phyloP scores from a whole-genome alignment of 257 asterid species.

The Solanum habrochaites region DNA sequence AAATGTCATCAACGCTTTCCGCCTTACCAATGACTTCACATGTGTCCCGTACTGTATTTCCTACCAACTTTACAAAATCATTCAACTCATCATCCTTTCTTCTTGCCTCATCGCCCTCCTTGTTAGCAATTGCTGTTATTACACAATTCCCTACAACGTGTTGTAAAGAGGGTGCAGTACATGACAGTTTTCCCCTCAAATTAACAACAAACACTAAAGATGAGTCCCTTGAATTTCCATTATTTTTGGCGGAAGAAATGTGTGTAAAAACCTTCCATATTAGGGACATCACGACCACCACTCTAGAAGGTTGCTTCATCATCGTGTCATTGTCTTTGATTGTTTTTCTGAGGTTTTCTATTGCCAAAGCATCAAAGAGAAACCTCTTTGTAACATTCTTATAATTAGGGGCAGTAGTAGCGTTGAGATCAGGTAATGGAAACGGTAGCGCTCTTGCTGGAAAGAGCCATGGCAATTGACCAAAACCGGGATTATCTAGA shows the following conservation, averaged over 20 bases:
- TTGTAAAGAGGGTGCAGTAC: neutral
- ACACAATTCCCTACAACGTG: neutral
- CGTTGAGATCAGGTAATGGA: no score
- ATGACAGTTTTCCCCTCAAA: conserved; percentile 1
- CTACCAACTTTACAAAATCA: neutral
- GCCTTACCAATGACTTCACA: neutral
- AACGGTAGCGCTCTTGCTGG: neutral
- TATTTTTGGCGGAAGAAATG: neutral
- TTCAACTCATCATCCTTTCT: neutral
- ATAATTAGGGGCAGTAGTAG: no score
- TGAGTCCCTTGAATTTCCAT: neutral
- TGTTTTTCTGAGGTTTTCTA: neutral
- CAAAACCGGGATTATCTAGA: neutral
- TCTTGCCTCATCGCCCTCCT: no score
- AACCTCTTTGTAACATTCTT: neutral
- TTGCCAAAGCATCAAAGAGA: neutral
- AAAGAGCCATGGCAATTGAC: neutral
- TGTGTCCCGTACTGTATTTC: neutral
- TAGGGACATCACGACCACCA: neutral
- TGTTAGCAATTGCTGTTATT: no score
- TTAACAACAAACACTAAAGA: neutral
- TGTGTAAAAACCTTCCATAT: conserved; percentile 10
- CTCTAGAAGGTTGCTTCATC: neutral
- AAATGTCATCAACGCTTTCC: neutral
- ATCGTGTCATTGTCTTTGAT: no score